Evolutionary conservation across 495 filamentous ascomycete genomes (phyloP).

Genomic region (Daldinia bambusicola): DNA sequence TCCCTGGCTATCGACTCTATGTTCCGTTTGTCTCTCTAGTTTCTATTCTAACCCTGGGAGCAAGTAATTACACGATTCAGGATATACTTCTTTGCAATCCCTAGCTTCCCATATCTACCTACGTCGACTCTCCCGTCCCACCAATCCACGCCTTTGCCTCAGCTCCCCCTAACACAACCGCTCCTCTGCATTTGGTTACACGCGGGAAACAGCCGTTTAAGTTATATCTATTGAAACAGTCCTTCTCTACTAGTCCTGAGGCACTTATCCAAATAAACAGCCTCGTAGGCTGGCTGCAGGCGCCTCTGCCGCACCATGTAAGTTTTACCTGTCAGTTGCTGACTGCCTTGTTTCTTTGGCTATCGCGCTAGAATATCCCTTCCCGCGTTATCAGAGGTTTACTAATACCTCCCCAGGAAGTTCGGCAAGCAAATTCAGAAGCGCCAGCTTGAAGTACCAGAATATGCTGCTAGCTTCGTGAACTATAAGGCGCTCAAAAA

Average conservation of each 20-base stretch:
- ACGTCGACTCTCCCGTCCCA: constrained; percentile 34
- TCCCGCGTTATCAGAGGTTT: constrained; percentile 9
- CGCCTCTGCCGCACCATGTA: constrained; percentile 49
- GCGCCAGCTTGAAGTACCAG: constrained; percentile 96
- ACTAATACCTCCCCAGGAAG: constrained; percentile 72
- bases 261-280: constrained; percentile 33
- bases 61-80: constrained; percentile 30
- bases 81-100: constrained; percentile 29
- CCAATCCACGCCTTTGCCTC: constrained; percentile 16
- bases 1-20: constrained; percentile 25
- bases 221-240: constrained; percentile 27
- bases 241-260: constrained; percentile 25
- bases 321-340: constrained; percentile 26
- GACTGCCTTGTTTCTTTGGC: neutral
- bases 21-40: constrained; percentile 19
- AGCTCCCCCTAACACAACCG: constrained; percentile 26
- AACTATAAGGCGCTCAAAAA: constrained; percentile 99
- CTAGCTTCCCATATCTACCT: constrained; percentile 20
- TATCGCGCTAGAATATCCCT: neutral
- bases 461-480: constrained; percentile 98
- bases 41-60: constrained; percentile 4
- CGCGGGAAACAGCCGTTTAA: constrained; percentile 27
- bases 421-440: constrained; percentile 99
- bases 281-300: constrained; percentile 39
- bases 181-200: constrained; percentile 42